Evolutionary conservation across 768 basidiomycete genomes (phyloP).

Genomic region (Termitomyces sp.): DNA sequence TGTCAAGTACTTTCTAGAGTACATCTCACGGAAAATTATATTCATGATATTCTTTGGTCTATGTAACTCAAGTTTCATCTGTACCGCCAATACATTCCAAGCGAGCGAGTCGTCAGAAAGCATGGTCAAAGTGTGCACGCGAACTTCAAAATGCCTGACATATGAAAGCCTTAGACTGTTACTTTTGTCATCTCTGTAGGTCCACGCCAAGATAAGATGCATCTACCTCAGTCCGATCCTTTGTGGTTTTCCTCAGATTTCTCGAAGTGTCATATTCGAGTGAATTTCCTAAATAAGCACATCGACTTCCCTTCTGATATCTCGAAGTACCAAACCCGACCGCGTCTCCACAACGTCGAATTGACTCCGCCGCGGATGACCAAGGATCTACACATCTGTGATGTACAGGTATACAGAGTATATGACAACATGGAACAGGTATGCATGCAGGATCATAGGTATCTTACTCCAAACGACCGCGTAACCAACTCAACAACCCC

Average conservation of each 20-base stretch:
- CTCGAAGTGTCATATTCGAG: no score
- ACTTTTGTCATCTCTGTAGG: background rate
- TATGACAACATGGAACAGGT: background rate
- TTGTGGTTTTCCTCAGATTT: no score
- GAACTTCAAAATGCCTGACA: background rate
- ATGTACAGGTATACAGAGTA: background rate
- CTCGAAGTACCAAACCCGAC: background rate
- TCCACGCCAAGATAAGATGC: background rate
- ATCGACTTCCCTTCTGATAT: background rate
- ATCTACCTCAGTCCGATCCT: background rate
- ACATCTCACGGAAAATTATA: background rate
- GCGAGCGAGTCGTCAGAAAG: background rate
- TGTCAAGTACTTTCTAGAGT: background rate
- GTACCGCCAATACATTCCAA: background rate
- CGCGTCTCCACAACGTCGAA: background rate
- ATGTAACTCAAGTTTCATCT: background rate
- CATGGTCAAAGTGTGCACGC: background rate
- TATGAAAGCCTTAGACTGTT: no score
- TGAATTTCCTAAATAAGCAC: background rate
- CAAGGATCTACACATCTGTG: background rate
- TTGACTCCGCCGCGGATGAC: background rate
- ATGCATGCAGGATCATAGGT: background rate
- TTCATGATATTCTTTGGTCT: background rate
- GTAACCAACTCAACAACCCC: slow-evolving; percentile 74
- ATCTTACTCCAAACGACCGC: slow-evolving; percentile 62